Evolutionary conservation across 306 rosid species (phyloP).

Genomic region (Gleditsia sinensis): DNA sequence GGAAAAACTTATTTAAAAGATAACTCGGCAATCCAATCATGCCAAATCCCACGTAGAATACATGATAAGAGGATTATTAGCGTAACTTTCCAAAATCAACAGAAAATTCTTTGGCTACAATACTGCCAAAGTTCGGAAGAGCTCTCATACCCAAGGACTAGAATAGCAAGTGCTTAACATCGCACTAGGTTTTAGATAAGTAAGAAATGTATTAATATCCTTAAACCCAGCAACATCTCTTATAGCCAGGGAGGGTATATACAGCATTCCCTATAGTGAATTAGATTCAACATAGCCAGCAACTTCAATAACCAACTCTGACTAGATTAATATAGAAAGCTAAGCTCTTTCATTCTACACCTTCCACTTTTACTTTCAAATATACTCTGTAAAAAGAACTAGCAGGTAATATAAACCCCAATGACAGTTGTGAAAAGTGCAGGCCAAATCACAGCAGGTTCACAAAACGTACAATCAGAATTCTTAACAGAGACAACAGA

Average conservation of each 20-base stretch:
- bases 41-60: background rate
- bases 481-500: slow-evolving; percentile 27
- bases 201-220: too few species aligned
- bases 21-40: background rate
- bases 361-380: background rate
- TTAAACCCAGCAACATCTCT: background rate
- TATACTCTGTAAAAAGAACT: background rate
- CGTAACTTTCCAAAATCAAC: background rate
- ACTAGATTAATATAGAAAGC: background rate
- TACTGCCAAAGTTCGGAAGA: background rate
- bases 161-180: too few species aligned
- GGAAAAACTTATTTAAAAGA: background rate
- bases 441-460: background rate
- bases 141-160: background rate
- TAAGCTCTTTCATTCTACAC: background rate
- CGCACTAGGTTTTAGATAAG: background rate
- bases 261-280: background rate
- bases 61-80: background rate
- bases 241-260: background rate
- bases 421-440: background rate
- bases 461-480: background rate
- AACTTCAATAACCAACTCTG: background rate
- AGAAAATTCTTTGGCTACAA: background rate
- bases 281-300: background rate
- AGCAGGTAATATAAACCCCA: background rate